Conservation (phyloP, 2,329 filamentous ascomycete species). For the Botrytis aclada region DNA sequence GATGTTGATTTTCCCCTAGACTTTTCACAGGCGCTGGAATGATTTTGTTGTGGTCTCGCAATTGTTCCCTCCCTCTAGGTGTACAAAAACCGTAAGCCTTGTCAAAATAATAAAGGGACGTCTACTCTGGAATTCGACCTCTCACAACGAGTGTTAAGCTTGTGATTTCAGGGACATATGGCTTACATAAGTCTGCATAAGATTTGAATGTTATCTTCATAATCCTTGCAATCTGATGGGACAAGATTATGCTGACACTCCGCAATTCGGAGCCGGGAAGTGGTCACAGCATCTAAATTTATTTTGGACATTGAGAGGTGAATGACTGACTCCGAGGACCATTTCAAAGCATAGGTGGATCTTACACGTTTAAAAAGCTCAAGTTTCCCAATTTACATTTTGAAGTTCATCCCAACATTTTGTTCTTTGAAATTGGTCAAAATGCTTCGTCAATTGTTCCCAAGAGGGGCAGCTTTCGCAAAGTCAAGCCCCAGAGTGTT, state of each 20-base stretch:
- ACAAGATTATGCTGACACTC: conserved; percentile 2
- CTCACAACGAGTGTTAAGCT: neutral
- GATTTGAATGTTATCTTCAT: neutral
- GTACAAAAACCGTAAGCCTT: neutral
- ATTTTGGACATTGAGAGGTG: neutral
- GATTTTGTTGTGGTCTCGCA: neutral
- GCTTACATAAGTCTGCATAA: conserved; percentile 13
- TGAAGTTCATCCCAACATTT: neutral
- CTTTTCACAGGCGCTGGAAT: neutral
- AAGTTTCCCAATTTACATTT: neutral
- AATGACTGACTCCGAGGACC: neutral
- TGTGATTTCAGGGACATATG: neutral
- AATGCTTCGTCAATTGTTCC: conserved; percentile 49
- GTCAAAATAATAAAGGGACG: neutral
- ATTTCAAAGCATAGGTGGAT: conserved; percentile 6
- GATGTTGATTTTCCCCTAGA: neutral
- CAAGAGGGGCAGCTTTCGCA: conserved; percentile 42
- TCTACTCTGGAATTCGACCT: neutral
- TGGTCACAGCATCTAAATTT: neutral
- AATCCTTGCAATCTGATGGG: conserved; percentile 4
- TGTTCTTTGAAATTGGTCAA: conserved; percentile 20
- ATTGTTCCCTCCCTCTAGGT: neutral
- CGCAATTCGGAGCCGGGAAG: conserved; percentile 12
- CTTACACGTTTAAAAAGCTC: conserved; percentile 1
- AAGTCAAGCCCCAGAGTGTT: conserved; percentile 37